phyloP scores from a whole-genome alignment of 106 monocot genomes.

The Allium cepa region DNA sequence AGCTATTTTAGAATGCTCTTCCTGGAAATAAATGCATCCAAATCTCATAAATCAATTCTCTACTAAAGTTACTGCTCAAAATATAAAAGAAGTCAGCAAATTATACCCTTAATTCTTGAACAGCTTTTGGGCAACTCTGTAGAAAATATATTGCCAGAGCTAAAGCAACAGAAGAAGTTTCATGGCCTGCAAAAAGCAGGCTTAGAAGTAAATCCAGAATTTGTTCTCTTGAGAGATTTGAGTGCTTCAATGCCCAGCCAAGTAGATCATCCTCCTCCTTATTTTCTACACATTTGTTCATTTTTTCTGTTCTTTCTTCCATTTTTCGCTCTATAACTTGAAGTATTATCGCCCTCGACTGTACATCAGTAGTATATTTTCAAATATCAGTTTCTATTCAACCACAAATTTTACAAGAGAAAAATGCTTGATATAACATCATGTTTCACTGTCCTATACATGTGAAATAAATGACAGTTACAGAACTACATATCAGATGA shows the following conservation, averaged over 20 bases:
- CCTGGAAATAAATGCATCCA: background rate
- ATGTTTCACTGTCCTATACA: too few relatives aligned
- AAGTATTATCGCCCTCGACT: conserved; percentile 78
- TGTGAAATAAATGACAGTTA: too few relatives aligned
- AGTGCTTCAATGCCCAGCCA: conserved; percentile 57
- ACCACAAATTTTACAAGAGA: too few relatives aligned
- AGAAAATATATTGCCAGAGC: conserved; percentile 75
- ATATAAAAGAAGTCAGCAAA: background rate
- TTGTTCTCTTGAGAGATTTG: conserved; percentile 71
- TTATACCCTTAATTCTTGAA: conserved; percentile 44
- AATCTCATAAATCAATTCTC: too few relatives aligned
- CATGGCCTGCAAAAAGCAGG: conserved; percentile 90
- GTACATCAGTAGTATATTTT: background rate
- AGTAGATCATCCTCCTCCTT: conserved; percentile 70
- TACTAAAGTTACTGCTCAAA: background rate
- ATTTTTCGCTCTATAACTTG: conserved; percentile 64
- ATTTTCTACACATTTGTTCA: background rate
- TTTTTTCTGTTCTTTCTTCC: conserved; percentile 33
- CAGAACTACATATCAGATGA: too few relatives aligned
- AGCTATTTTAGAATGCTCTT: conserved; percentile 4
- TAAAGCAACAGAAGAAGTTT: conserved; percentile 83
- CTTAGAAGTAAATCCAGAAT: conserved; percentile 78
- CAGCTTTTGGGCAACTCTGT: conserved; percentile 48
- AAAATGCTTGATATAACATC: too few relatives aligned
- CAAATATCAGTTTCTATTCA: too few relatives aligned